Evolutionary conservation across 1,284 basidiomycete species (phyloP).

Genomic region (Trichosporon coremiiforme): DNA sequence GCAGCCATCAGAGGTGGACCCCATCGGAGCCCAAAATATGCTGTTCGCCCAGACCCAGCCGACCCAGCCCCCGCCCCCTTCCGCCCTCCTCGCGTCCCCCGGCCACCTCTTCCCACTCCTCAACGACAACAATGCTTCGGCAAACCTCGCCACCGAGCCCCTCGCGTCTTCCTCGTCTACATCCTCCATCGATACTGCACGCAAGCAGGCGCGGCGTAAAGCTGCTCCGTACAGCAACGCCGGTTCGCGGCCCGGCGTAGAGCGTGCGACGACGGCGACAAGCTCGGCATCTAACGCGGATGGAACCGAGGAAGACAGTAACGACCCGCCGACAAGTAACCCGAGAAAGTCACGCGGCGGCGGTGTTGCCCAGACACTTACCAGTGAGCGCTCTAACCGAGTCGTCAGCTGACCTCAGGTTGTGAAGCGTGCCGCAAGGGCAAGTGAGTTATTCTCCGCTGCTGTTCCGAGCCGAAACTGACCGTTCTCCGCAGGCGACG

Average conservation of each 20-base stretch:
- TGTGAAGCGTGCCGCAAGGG: slow-evolving; percentile 46
- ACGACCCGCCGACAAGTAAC: not conserved
- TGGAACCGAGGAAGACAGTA: slow-evolving; percentile 13
- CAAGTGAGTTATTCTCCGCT: slow-evolving; percentile 34
- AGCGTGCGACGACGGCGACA: not conserved
- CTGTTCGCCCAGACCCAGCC: not conserved
- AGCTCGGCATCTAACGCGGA: slow-evolving; percentile 15
- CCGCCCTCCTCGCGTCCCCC: not conserved
- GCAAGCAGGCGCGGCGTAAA: slow-evolving; percentile 14
- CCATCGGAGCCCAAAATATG: slow-evolving; percentile 1
- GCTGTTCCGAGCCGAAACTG: not conserved
- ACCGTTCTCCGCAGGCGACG: slow-evolving; percentile 49
- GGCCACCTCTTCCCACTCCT: slow-evolving; percentile 7
- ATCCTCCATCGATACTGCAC: not conserved
- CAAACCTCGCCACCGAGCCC: not conserved
- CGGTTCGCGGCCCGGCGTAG: not conserved
- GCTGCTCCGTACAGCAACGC: slow-evolving; percentile 7
- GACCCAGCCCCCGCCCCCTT: not conserved
- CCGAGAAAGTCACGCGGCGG: not conserved
- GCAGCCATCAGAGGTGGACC: slow-evolving; percentile 5
- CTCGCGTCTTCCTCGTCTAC: not conserved
- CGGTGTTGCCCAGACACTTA: not conserved
- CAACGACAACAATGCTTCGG: not conserved
- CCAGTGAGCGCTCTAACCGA: not conserved
- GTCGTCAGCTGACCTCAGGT: slow-evolving; percentile 27